Conservation (phyloP, 2,329 filamentous ascomycete genomes). For the Cladophialophora yegresii region DNA sequence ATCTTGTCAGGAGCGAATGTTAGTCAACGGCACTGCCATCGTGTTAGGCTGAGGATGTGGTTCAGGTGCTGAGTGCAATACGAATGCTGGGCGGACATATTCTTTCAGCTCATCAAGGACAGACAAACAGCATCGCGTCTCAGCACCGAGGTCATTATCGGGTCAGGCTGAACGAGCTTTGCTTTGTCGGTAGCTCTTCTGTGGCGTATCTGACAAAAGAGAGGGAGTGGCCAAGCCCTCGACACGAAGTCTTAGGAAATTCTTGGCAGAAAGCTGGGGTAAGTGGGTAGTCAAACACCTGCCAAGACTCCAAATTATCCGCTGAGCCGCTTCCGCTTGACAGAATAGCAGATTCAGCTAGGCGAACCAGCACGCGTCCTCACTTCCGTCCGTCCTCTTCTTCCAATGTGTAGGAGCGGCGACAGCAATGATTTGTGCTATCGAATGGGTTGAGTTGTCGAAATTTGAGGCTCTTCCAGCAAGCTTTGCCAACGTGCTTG, state of each 20-base stretch:
- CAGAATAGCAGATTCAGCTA: not conserved
- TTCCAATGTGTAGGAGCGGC: not conserved
- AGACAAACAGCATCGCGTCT: not conserved
- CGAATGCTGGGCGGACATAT: not conserved
- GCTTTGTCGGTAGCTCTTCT: not conserved
- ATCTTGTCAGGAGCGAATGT: not conserved
- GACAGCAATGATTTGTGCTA: not conserved
- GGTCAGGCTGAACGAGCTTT: not conserved
- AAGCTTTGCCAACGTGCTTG: not conserved
- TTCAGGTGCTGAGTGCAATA: not conserved
- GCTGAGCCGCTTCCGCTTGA: slow-evolving; percentile 1
- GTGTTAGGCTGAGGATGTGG: not conserved
- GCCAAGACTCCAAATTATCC: not conserved
- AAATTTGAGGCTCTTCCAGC: not conserved
- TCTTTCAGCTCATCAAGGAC: not conserved
- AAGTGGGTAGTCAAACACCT: not conserved
- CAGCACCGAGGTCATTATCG: not conserved
- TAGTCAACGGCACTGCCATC: not conserved
- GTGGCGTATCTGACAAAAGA: not conserved
- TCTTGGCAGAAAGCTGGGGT: not conserved
- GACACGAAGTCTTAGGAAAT: not conserved
- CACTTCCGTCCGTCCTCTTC: not conserved
- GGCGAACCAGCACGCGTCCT: not conserved
- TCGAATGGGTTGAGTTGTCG: not conserved
- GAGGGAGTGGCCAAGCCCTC: not conserved